Conservation (phyloP, 305 asterid genomes). For the Galium porrigens region DNA sequence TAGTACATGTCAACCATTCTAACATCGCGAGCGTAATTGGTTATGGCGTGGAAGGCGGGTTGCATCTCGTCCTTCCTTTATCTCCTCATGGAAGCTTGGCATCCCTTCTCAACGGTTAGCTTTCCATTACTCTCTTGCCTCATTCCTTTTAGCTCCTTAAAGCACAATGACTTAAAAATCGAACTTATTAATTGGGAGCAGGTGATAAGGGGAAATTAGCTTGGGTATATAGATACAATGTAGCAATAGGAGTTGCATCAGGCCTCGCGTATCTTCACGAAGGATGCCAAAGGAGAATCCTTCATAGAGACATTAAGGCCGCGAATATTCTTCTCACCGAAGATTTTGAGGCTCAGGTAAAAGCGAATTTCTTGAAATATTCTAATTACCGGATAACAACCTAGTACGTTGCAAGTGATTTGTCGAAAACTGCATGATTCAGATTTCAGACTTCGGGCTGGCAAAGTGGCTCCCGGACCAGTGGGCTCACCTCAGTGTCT, state of each 20-base stretch:
- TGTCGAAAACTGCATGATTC: conserved; percentile 15
- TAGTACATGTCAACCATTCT: conserved; percentile 87
- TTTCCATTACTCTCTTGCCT: no score
- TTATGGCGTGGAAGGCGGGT: conserved; percentile 92
- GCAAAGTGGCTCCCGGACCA: conserved; percentile 98
- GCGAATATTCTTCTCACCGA: conserved; percentile 78
- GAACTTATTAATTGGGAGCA: conserved; percentile 13
- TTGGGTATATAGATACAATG: conserved; percentile 49
- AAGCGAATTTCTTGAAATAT: background rate
- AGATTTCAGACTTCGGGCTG: conserved; percentile 93
- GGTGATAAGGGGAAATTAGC: conserved; percentile 44
- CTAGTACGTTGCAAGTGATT: background rate
- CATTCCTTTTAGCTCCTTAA: background rate
- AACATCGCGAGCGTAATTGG: conserved; percentile 75
- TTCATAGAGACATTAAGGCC: conserved; percentile 84
- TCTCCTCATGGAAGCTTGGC: conserved; percentile 87
- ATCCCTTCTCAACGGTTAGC: conserved; percentile 48
- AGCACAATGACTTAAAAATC: background rate
- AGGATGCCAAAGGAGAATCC: conserved; percentile 84
- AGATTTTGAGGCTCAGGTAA: conserved; percentile 72
- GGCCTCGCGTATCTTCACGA: conserved; percentile 88
- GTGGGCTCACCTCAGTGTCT: conserved; percentile 79
- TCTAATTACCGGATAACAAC: background rate
- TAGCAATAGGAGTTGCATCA: conserved; percentile 66
- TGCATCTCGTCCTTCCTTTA: conserved; percentile 93